Conservation (phyloP, 352 stramenopile genomes). For the Globisporangium acanthophoron region DNA sequence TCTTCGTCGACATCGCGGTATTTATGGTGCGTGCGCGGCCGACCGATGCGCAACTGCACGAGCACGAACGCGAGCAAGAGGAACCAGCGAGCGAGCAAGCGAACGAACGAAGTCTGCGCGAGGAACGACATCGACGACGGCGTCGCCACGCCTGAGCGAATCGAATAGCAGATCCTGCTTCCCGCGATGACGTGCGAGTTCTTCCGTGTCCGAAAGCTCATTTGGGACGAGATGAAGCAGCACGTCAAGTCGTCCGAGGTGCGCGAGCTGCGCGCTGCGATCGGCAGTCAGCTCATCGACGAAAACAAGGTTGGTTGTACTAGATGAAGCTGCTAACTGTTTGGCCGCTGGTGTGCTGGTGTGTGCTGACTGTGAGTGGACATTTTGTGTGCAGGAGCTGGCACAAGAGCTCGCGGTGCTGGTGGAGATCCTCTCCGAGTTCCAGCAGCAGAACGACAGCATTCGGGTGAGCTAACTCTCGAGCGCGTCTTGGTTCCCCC, state of each 20-base stretch:
- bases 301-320: constrained; percentile 35
- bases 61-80: no score
- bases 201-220: constrained; percentile 62
- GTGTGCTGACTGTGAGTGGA: not conserved
- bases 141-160: not conserved
- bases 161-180: not conserved
- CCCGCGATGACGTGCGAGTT: constrained; percentile 34
- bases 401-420: constrained; percentile 49
- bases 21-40: no score
- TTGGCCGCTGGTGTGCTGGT: no score
- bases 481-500: not conserved
- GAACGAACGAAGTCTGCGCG: not conserved
- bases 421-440: constrained; percentile 73
- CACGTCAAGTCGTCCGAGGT: constrained; percentile 46
- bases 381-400: constrained; percentile 28
- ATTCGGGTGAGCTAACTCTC: constrained; percentile 40
- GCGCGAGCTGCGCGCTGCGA: constrained; percentile 48
- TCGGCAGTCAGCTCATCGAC: constrained; percentile 60
- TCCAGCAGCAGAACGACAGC: constrained; percentile 70
- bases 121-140: not conserved
- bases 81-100: not conserved
- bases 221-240: constrained; percentile 73
- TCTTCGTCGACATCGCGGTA: no score
- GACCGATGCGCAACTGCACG: no score
- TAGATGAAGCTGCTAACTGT: no score